Evolutionary conservation across 1,284 basidiomycete species (phyloP).

Genomic region (Ganoderma leucocontextum): DNA sequence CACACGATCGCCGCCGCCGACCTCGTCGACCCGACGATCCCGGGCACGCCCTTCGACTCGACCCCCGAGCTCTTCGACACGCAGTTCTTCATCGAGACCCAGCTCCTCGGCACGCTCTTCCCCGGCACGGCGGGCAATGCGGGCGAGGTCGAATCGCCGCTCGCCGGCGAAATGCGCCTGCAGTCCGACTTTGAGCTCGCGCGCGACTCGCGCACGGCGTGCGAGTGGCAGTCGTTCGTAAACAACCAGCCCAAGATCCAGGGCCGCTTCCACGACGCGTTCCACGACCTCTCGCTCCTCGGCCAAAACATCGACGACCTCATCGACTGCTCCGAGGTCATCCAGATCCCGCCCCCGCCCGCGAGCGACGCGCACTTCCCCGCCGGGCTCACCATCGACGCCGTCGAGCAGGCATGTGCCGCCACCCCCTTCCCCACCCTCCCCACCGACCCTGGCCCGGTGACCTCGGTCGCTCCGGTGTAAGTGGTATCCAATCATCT

Average conservation of each 20-base stretch:
- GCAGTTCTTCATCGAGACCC: slow-evolving; percentile 35
- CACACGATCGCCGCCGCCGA: slow-evolving; percentile 37
- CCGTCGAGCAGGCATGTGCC: slow-evolving; percentile 45
- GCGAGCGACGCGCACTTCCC: slow-evolving; percentile 44
- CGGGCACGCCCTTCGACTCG: slow-evolving; percentile 34
- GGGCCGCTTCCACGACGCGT: slow-evolving; percentile 39
- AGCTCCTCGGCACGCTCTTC: slow-evolving; percentile 39
- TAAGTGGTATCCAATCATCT: slow-evolving; percentile 20
- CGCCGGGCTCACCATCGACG: slow-evolving; percentile 42
- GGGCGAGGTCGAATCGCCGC: slow-evolving; percentile 36
- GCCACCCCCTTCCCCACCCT: slow-evolving; percentile 30
- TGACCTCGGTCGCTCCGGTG: slow-evolving; percentile 34
- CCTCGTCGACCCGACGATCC: slow-evolving; percentile 30
- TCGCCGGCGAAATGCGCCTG: slow-evolving; percentile 41
- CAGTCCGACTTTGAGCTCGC: slow-evolving; percentile 40
- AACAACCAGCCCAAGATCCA: slow-evolving; percentile 42
- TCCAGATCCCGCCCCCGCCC: slow-evolving; percentile 42
- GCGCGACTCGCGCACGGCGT: slow-evolving; percentile 39
- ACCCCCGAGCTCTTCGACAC: slow-evolving; percentile 35
- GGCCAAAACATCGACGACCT: slow-evolving; percentile 38
- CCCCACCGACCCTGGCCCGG: slow-evolving; percentile 33
- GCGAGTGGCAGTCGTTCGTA: slow-evolving; percentile 45
- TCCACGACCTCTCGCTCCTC: slow-evolving; percentile 42
- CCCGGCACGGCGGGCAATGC: slow-evolving; percentile 38
- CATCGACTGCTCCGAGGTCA: slow-evolving; percentile 38